Percentiles rank a stretch among this genome's conserved stretches.
Evolutionary conservation across 164 flowering plant genomes (phyloP).

Genomic region (Liquidambar formosana): DNA sequence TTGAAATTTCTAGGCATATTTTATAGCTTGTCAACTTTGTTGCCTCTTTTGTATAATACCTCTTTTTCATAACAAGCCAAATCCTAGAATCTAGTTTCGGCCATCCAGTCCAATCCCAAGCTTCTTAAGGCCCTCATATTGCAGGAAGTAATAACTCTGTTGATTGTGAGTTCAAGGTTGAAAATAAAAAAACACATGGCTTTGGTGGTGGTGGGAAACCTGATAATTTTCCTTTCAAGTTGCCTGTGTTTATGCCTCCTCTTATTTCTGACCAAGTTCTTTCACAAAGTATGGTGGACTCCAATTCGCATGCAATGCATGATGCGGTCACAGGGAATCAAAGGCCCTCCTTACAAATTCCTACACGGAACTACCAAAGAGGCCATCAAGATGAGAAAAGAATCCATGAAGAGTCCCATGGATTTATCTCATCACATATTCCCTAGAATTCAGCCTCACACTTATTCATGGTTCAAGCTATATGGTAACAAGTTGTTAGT

Average conservation of each 20-base stretch:
- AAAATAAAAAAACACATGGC: no score
- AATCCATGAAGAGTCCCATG: slow-evolving; percentile 25
- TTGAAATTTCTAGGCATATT: no score
- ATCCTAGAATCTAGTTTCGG: no score
- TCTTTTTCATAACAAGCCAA: no score
- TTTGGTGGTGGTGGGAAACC: background rate
- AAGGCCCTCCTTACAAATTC: slow-evolving; percentile 23
- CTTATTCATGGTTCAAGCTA: slow-evolving; percentile 22
- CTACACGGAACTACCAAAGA: slow-evolving; percentile 24
- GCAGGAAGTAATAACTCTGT: no score
- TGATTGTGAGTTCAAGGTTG: no score
- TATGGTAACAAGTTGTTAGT: slow-evolving; percentile 15
- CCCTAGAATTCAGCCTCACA: slow-evolving; percentile 24
- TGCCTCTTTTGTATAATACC: no score
- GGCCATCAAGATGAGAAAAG: slow-evolving; percentile 8
- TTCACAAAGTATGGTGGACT: slow-evolving; percentile 19
- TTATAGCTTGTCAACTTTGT: no score
- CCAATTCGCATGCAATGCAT: slow-evolving; percentile 13
- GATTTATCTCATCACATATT: slow-evolving; percentile 26
- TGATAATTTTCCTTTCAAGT: background rate
- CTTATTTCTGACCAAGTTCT: background rate
- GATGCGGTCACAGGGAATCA: slow-evolving; percentile 25
- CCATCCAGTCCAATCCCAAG: no score
- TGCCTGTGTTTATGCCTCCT: slow-evolving; percentile 3
- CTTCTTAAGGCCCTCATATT: no score